phyloP scores from a whole-genome alignment of 2,329 filamentous ascomycete genomes.

The Claviceps pazoutovae region DNA sequence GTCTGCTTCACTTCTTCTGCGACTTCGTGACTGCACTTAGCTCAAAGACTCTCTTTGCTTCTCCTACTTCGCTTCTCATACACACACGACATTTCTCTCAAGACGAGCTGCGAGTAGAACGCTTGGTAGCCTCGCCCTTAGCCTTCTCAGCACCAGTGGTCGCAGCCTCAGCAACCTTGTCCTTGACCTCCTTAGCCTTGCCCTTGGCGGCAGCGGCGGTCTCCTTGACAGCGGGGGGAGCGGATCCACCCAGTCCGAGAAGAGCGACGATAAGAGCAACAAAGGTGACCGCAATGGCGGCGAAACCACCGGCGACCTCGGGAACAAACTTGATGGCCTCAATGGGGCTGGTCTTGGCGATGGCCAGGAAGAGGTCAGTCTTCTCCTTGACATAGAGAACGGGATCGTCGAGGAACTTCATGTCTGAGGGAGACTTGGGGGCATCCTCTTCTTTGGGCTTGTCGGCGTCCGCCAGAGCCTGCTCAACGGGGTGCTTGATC shows the following conservation, averaged over 20 bases:
- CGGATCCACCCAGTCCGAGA: conserved; percentile 48
- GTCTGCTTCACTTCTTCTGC: background rate
- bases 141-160: conserved; percentile 54
- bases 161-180: conserved; percentile 48
- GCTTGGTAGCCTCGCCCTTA: conserved; percentile 58
- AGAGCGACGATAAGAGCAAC: conserved; percentile 56
- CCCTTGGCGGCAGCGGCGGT: conserved; percentile 49
- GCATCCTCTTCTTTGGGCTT: conserved; percentile 60
- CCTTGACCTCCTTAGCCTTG: conserved; percentile 57
- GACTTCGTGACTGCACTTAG: background rate
- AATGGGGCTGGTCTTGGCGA: conserved; percentile 68
- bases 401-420: conserved; percentile 85
- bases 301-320: conserved; percentile 74
- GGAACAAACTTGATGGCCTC: conserved; percentile 81
- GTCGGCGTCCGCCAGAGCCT: conserved; percentile 61
- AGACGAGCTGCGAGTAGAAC: conserved; percentile 42
- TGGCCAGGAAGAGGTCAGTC: conserved; percentile 75
- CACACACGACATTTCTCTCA: conserved; percentile 14
- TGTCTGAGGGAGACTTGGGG: conserved; percentile 57
- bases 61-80: background rate
- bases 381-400: conserved; percentile 83
- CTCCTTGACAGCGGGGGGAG: conserved; percentile 62
- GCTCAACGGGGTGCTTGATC: conserved; percentile 73
- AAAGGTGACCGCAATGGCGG: conserved; percentile 53
- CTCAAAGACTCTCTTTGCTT: background rate